These are phyloP conservation scores for Diaporthe sp. DNA, from an alignment of 2,329 filamentous ascomycete genomes.

Conservation along the genomic window DNA sequence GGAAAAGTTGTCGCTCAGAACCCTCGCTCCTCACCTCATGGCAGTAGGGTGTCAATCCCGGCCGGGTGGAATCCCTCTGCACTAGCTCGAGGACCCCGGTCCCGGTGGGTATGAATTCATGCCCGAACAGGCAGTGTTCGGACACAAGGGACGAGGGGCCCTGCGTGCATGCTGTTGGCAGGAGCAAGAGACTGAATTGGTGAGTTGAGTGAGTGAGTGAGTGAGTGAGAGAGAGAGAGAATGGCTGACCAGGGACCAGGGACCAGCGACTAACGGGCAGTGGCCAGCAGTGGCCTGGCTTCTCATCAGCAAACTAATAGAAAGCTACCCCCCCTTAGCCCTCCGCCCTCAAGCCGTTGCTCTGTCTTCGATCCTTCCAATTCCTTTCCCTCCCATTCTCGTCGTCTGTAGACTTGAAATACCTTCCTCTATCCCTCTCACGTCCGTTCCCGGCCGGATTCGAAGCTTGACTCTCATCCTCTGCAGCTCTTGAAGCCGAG, in stretches of 20 bases:
- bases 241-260: not conserved
- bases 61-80: slow-evolving; percentile 30
- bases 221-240: not conserved
- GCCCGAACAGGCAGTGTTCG: slow-evolving; percentile 29
- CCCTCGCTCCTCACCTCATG: slow-evolving; percentile 31
- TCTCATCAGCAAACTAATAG: slow-evolving; percentile 27
- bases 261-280: not conserved
- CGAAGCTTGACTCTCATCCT: not conserved
- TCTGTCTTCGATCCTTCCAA: slow-evolving; percentile 1
- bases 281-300: not conserved
- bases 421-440: not conserved
- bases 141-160: slow-evolving; percentile 32
- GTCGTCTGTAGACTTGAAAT: not conserved
- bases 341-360: not conserved
- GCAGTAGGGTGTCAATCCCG: slow-evolving; percentile 30
- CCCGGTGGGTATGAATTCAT: slow-evolving; percentile 15
- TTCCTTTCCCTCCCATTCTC: not conserved
- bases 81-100: slow-evolving; percentile 21
- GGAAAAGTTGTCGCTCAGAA: slow-evolving; percentile 20
- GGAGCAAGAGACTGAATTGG: not conserved
- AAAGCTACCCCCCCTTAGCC: slow-evolving; percentile 30
- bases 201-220: not conserved
- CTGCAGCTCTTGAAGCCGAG: not conserved
- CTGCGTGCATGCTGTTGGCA: slow-evolving; percentile 4
- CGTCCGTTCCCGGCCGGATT: not conserved